Conservation (phyloP, 148 eudicot species). For the Cornus controversa region DNA sequence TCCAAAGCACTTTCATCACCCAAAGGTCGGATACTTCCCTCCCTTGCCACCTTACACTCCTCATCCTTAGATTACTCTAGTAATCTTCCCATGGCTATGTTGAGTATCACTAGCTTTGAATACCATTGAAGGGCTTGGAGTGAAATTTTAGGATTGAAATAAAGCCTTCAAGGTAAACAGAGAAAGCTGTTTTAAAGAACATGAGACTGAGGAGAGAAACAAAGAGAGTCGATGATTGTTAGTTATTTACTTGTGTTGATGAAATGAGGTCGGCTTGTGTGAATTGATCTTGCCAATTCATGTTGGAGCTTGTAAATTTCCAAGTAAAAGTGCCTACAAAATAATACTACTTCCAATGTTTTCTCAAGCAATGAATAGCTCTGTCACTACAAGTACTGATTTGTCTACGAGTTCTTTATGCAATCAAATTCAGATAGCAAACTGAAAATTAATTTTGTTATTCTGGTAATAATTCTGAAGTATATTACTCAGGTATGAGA, state of each 20-base stretch:
- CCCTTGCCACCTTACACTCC: constrained; percentile 20
- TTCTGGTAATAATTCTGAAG: too few relatives aligned
- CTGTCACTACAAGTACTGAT: not conserved
- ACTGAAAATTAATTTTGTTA: not conserved
- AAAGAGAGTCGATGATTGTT: not conserved
- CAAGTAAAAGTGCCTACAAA: not conserved
- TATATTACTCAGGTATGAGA: too few relatives aligned
- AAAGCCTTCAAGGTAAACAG: not conserved
- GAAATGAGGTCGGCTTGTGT: not conserved
- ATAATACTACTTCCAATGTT: not conserved
- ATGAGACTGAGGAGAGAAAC: not conserved
- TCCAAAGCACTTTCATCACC: constrained; percentile 26
- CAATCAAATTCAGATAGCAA: not conserved
- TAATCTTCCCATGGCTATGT: not conserved
- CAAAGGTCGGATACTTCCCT: constrained; percentile 11
- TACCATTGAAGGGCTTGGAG: not conserved
- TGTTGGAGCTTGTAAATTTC: not conserved
- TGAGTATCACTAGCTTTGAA: not conserved
- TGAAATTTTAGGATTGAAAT: not conserved
- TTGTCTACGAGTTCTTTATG: not conserved
- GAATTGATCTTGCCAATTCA: not conserved
- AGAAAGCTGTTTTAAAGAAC: not conserved
- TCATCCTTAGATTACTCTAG: constrained; percentile 2
- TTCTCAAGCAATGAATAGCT: too few relatives aligned
- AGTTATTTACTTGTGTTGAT: not conserved